phyloP scores from a whole-genome alignment of 768 basidiomycete genomes.

The Chalciporus pseudorubinellus region DNA sequence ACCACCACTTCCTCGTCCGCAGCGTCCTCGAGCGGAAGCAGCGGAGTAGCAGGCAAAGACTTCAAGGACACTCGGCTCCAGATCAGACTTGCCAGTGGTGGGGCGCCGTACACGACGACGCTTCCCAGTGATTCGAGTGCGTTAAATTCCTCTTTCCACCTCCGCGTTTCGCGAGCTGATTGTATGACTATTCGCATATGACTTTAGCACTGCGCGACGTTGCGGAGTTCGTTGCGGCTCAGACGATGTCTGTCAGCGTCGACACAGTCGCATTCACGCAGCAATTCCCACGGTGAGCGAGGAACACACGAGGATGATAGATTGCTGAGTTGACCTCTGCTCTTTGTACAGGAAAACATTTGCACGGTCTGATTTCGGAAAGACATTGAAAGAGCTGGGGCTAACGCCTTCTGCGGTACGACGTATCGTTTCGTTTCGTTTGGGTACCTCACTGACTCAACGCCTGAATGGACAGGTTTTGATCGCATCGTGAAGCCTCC shows the following conservation, averaged over 20 bases:
- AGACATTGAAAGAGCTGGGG: conserved; percentile 78
- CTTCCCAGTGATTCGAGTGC: conserved; percentile 75
- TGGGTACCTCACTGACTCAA: neutral
- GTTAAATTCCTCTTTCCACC: conserved; percentile 25
- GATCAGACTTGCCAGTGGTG: conserved; percentile 78
- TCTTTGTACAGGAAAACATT: conserved; percentile 67
- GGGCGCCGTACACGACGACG: conserved; percentile 77
- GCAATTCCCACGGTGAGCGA: conserved; percentile 77
- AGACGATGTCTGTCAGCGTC: conserved; percentile 64
- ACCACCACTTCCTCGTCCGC: conserved; percentile 36
- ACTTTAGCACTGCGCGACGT: conserved; percentile 73
- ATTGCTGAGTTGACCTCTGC: neutral
- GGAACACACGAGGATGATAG: neutral
- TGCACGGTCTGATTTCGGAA: conserved; percentile 67
- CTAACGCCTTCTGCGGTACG: conserved; percentile 88
- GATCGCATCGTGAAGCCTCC: conserved; percentile 39
- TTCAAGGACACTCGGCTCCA: conserved; percentile 88
- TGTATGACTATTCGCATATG: neutral
- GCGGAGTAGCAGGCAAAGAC: conserved; percentile 57
- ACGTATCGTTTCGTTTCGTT: neutral
- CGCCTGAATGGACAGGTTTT: conserved; percentile 42
- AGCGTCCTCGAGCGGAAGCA: conserved; percentile 34
- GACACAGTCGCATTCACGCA: conserved; percentile 77
- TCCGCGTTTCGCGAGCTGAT: neutral
- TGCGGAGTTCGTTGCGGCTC: conserved; percentile 82